Conservation (phyloP, 2,329 filamentous ascomycete species). For the Ophiosphaerella narmari region DNA sequence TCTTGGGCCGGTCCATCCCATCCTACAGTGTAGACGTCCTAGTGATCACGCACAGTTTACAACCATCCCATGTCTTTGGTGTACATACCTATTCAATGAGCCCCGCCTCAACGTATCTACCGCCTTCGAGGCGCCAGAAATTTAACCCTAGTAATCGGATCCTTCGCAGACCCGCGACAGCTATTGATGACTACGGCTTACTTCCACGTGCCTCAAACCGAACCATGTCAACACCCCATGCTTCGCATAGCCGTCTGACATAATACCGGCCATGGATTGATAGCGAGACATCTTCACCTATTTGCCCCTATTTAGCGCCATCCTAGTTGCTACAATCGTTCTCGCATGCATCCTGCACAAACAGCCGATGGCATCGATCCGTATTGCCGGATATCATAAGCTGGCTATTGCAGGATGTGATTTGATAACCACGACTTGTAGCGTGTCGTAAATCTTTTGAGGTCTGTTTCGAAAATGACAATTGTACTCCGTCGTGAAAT, state of each 20-base stretch:
- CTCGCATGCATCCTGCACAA: too few relatives aligned
- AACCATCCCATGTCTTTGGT: too few relatives aligned
- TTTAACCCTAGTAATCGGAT: conserved; percentile 21
- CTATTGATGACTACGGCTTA: conserved; percentile 35
- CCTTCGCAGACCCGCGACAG: conserved; percentile 9
- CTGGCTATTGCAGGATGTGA: not conserved
- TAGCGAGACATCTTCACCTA: not conserved
- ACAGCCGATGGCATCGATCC: too few relatives aligned
- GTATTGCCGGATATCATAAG: too few relatives aligned
- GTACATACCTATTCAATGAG: too few relatives aligned
- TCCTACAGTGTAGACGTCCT: too few relatives aligned
- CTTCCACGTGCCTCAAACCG: conserved; percentile 24
- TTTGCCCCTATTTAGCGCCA: not conserved
- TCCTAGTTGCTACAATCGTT: conserved; percentile 17
- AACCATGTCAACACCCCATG: conserved; percentile 9
- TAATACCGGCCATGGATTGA: conserved; percentile 5
- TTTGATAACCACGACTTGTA: not conserved
- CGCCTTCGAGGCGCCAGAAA: too few relatives aligned
- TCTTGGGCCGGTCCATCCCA: not conserved
- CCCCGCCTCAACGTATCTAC: too few relatives aligned
- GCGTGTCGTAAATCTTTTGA: not conserved
- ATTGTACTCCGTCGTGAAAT: not conserved
- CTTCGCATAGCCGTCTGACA: conserved; percentile 22
- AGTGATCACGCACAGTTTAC: too few relatives aligned
- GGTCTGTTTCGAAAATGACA: not conserved